Percentiles rank a stretch among this genome's conserved stretches.
Evolutionary conservation across 176 grass and related monocot genomes (phyloP).

Genomic region (Musa troglodytarum): DNA sequence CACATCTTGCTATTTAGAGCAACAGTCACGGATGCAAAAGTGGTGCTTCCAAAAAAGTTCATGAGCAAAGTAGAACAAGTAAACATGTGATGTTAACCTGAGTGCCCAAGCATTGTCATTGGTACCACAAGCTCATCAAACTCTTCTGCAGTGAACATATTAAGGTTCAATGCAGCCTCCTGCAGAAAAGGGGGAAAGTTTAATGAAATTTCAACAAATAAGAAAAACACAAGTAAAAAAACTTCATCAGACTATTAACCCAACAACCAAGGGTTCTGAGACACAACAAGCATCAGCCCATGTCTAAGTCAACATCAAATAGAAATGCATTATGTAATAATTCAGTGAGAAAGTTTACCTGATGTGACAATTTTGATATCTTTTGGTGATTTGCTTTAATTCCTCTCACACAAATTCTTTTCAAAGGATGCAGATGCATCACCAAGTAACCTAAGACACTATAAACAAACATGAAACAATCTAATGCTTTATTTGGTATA

Average conservation of each 20-base stretch:
- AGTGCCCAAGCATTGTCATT: slow-evolving; percentile 1
- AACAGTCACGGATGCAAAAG: not conserved
- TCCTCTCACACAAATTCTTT: slow-evolving; percentile 93
- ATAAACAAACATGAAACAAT: slow-evolving; percentile 5
- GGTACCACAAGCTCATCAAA: slow-evolving; percentile 13
- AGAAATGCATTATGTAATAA: slow-evolving; percentile 2
- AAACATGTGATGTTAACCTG: not conserved
- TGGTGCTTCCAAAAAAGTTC: not conserved
- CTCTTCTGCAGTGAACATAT: slow-evolving; percentile 4
- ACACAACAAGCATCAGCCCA: slow-evolving; percentile 81
- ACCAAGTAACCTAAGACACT: slow-evolving; percentile 85
- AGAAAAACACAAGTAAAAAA: not conserved
- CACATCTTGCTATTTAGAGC: not conserved
- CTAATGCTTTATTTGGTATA: not conserved
- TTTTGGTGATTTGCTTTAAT: slow-evolving; percentile 86
- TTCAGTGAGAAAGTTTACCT: slow-evolving; percentile 35
- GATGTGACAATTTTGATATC: slow-evolving; percentile 80
- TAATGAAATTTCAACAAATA: not conserved
- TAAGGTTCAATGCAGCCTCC: slow-evolving; percentile 10
- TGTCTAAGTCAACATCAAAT: slow-evolving; percentile 6
- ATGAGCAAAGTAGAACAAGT: not conserved
- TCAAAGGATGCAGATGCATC: slow-evolving; percentile 90
- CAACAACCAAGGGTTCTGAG: not conserved
- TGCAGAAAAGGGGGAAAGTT: not conserved
- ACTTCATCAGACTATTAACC: not conserved